Conservation (phyloP, 805 yeast species). For the Pichia nanzhaoensis region DNA sequence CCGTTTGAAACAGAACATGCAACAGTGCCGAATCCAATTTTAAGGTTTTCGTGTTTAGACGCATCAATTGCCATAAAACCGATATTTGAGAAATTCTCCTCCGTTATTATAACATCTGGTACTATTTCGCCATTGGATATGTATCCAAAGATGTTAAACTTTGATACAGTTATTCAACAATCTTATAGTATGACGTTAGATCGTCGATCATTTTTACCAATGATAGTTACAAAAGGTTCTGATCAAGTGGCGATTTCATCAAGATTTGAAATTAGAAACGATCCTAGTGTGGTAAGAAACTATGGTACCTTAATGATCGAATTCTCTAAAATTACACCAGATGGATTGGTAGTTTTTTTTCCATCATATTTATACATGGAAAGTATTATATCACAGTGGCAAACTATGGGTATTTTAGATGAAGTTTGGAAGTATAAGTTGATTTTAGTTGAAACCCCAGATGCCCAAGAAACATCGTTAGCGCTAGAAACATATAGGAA, state of each 20-base stretch:
- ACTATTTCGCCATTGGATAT: constrained; percentile 97
- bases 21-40: constrained; percentile 93
- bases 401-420: constrained; percentile 93
- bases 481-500: constrained; percentile 93
- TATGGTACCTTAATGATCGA: constrained; percentile 91
- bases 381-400: constrained; percentile 98
- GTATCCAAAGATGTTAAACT: constrained; percentile 96
- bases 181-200: constrained; percentile 95
- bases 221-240: constrained; percentile 95
- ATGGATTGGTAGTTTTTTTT: constrained; percentile 95
- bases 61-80: constrained; percentile 98
- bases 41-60: constrained; percentile 90
- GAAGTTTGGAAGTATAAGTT: constrained; percentile 98
- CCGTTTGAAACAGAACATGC: constrained; percentile 92
- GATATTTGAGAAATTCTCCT: constrained; percentile 84
- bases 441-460: constrained; percentile 95
- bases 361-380: constrained; percentile 98
- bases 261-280: constrained; percentile 92
- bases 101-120: constrained; percentile 94
- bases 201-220: constrained; percentile 85
- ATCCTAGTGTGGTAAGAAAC: constrained; percentile 95
- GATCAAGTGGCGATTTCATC: constrained; percentile 97
- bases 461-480: constrained; percentile 94
- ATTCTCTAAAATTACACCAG: constrained; percentile 93
- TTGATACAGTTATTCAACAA: constrained; percentile 88